Percentiles rank a stretch among this genome's conserved stretches.
These are phyloP conservation scores for Talaromyces sp. DNA, from an alignment of 2,329 filamentous ascomycete species.

Conservation along the genomic window DNA sequence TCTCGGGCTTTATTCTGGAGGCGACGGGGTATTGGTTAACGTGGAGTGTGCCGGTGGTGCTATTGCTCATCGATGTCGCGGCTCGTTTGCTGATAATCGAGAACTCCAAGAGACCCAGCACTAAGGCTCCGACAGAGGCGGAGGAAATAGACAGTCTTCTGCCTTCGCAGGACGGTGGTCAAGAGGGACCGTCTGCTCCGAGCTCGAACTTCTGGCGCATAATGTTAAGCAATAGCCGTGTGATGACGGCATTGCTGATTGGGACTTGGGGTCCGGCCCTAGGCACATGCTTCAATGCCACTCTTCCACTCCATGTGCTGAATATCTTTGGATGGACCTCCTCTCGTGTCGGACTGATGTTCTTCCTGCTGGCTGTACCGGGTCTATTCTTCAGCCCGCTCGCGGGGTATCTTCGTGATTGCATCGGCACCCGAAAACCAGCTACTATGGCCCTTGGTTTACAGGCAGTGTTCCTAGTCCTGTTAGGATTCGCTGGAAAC, in stretches of 20 bases:
- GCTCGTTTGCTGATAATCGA: constrained; percentile 28
- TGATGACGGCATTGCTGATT: constrained; percentile 39
- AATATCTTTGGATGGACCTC: constrained; percentile 52
- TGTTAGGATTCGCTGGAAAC: not conserved
- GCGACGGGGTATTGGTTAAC: constrained; percentile 25
- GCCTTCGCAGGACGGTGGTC: not conserved
- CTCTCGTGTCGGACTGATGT: constrained; percentile 52
- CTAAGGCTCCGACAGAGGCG: not conserved
- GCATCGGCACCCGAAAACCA: constrained; percentile 17
- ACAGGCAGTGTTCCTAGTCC: not conserved
- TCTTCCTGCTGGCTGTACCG: constrained; percentile 56
- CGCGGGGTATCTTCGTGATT: constrained; percentile 44
- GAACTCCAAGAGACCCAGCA: not conserved
- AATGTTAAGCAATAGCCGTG: constrained; percentile 40
- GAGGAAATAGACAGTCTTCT: not conserved
- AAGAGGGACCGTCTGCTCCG: not conserved
- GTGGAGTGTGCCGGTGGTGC: constrained; percentile 24
- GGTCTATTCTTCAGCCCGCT: constrained; percentile 54
- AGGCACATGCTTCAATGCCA: constrained; percentile 53
- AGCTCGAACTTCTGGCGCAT: constrained; percentile 27
- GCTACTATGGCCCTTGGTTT: not conserved
- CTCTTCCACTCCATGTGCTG: constrained; percentile 53
- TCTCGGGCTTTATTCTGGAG: constrained; percentile 24
- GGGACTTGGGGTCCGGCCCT: constrained; percentile 46
- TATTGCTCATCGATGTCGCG: constrained; percentile 24